Base-by-base conservation (phyloP, 2,329 filamentous ascomycete species). In the Fonsecaea erecta region DNA sequence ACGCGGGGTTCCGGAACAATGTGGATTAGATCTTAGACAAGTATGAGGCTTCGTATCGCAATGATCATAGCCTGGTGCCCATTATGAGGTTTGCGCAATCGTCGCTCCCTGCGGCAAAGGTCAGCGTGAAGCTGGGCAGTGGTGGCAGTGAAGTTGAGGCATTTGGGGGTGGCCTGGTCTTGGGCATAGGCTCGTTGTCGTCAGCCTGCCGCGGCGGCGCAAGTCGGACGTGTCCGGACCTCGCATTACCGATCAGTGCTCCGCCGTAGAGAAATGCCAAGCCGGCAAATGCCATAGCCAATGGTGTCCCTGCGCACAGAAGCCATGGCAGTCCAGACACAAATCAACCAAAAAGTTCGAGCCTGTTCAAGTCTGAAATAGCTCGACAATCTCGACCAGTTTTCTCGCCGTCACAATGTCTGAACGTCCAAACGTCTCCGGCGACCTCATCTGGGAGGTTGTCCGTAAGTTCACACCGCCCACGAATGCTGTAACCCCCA, bases 391-490 rank as follows among this genome's bases (percentile, higher is more conserved):
- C 35, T 11, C 21, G 35, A 59, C 35, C 61, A 64, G 32, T 60
- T 54, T 48, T 26, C 35, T n/a, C 67, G 21, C 62, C n/a, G 16
- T 55, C 66, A 65, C 58, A 12, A 72, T 71, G 70, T 68, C 76
- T 76, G 74, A 80, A 77, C 85, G 87, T 80, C 81, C 88, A 76
- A 92, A 93, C 85, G 85, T 96, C 78, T 96, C 93, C 80, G 83
- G 89, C 78, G 93, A 97, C 84, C 86, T 97, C 76, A 84, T 97
- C 86, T 98, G 94, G 94, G 90, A 94, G 87, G 84, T 96, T 81
- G 89, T 90, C 86, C 92, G 93, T 97, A 89, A 82, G 93, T 93
- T 56, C 68, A 57, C 51, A 53, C 62, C 37, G 51, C 3, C 3
- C 8, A 8, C 26, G 12, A 16, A 28, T 52, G 30, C 9, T n/a